phyloP scores from a whole-genome alignment of 1,284 basidiomycete genomes.

The Malassezia vespertilionis region DNA sequence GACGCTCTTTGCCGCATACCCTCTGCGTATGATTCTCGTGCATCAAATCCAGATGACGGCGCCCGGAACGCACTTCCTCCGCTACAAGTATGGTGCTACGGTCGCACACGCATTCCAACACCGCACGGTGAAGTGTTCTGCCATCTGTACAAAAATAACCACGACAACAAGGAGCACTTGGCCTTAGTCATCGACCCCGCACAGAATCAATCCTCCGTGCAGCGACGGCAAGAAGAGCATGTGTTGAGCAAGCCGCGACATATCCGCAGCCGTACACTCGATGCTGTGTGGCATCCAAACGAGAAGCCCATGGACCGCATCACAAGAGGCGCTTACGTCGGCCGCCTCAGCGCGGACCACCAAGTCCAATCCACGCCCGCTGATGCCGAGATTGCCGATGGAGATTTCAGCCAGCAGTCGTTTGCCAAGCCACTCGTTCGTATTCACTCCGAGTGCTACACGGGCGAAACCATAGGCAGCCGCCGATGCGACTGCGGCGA shows the following conservation, averaged over 20 bases:
- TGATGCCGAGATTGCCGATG: constrained; percentile 18
- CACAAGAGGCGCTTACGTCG: constrained; percentile 83
- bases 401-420: not conserved
- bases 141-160: constrained; percentile 80
- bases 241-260: constrained; percentile 3
- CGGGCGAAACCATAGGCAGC: constrained; percentile 92
- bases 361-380: constrained; percentile 53
- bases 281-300: constrained; percentile 69
- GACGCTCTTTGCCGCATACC: no score
- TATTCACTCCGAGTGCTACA: constrained; percentile 97
- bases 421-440: constrained; percentile 62
- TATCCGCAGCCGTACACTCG: constrained; percentile 72
- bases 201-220: constrained; percentile 29
- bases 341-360: constrained; percentile 59
- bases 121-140: constrained; percentile 87
- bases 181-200: constrained; percentile 75
- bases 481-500: constrained; percentile 99
- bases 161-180: constrained; percentile 85
- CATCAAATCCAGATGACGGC: no score
- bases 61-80: constrained; percentile 32
- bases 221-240: constrained; percentile 18
- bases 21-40: no score
- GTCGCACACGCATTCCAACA: constrained; percentile 90
- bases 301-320: constrained; percentile 92
- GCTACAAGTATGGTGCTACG: constrained; percentile 67